Conservation (phyloP, 331 rosid species). For the Ulmus americana region DNA sequence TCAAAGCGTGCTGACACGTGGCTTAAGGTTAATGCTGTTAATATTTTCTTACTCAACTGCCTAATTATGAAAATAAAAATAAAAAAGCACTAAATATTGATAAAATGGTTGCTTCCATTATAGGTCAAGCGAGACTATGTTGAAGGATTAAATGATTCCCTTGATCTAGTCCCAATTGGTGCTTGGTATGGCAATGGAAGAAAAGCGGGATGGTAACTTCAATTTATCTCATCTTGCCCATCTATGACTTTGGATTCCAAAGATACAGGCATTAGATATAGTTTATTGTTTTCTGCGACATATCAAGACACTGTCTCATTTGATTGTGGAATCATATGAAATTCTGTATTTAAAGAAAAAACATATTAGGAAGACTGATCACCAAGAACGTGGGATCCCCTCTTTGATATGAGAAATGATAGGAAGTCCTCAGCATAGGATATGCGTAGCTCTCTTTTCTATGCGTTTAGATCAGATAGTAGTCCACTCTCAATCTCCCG, state of each 20-base stretch:
- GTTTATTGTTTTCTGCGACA: neutral
- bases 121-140: conserved; percentile 93
- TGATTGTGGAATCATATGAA: neutral
- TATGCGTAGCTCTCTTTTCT: no score
- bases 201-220: conserved; percentile 79
- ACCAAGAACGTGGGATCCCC: no score
- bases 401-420: no score
- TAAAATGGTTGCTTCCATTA: conserved; percentile 17
- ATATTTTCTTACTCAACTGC: conserved; percentile 2
- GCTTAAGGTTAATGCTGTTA: conserved; percentile 56
- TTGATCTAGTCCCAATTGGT: conserved; percentile 89
- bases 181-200: conserved; percentile 99
- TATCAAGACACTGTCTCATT: neutral
- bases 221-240: neutral
- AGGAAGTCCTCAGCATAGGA: no score
- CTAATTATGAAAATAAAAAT: neutral
- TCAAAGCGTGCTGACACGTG: conserved; percentile 81
- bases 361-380: no score
- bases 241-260: neutral
- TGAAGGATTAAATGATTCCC: conserved; percentile 73
- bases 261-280: no score
- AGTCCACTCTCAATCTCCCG: no score
- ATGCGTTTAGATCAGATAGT: no score
- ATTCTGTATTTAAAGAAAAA: neutral
- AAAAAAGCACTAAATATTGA: neutral